phyloP scores from a whole-genome alignment of 257 asterid species.

The Plantago elongata region DNA sequence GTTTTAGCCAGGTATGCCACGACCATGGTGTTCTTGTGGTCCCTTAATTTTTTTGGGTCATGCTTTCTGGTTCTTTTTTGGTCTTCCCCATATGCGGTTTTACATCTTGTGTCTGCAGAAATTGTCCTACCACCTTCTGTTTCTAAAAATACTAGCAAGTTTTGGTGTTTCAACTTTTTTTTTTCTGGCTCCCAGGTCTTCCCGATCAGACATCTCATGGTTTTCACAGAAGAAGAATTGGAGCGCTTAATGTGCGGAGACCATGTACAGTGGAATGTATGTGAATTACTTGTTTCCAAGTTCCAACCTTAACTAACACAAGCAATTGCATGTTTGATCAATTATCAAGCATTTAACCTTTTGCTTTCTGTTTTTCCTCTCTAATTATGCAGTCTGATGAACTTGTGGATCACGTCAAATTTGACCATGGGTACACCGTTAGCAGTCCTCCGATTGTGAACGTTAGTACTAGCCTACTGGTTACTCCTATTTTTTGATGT shows the following conservation, averaged over 20 bases:
- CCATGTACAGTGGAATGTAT: constrained; percentile 72
- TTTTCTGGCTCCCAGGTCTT: constrained; percentile 55
- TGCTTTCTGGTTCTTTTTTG: not conserved
- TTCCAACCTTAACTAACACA: constrained; percentile 4
- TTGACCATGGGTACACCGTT: constrained; percentile 91
- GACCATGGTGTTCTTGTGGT: constrained; percentile 5
- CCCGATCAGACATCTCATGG: constrained; percentile 63
- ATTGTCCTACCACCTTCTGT: not conserved
- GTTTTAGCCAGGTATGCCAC: constrained; percentile 69
- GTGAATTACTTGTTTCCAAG: constrained; percentile 21
- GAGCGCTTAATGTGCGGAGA: constrained; percentile 91
- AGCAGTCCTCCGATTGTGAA: constrained; percentile 72
- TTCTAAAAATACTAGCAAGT: constrained; percentile 6
- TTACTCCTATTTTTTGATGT: constrained; percentile 12
- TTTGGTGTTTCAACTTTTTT: not conserved
- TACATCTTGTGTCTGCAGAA: too few relatives aligned
- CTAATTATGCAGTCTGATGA: constrained; percentile 52
- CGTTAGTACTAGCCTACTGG: constrained; percentile 37
- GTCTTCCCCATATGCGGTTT: not conserved
- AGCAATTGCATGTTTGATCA: constrained; percentile 10
- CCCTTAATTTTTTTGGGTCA: constrained; percentile 3
- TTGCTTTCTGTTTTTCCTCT: constrained; percentile 11
- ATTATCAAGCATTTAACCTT: constrained; percentile 6
- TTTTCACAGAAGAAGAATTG: constrained; percentile 81
- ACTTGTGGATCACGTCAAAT: constrained; percentile 81